A percentile compares a stretch with the other conserved stretches of the same genome.
Evolutionary conservation across 75 land plant species (phyloP).

Genomic region (Cunninghamia lanceolata): DNA sequence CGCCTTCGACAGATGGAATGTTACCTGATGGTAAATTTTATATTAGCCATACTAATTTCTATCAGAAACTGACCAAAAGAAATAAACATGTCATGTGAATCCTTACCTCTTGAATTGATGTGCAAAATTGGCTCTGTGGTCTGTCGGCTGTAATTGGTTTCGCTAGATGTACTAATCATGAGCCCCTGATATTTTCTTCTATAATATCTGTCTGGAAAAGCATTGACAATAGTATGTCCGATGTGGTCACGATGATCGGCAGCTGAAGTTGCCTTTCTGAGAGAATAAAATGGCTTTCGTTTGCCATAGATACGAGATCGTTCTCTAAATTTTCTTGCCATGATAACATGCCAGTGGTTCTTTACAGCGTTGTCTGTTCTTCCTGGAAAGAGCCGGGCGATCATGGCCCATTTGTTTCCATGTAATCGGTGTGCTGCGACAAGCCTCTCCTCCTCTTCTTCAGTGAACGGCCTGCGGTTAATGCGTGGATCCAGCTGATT

Average conservation of each 20-base stretch:
- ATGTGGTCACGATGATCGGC: too few species aligned
- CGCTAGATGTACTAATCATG: not conserved
- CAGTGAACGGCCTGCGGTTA: slow-evolving; percentile 59
- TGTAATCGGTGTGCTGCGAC: slow-evolving; percentile 57
- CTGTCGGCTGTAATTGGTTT: not conserved
- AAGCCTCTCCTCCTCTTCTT: slow-evolving; percentile 63
- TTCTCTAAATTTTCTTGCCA: slow-evolving; percentile 58
- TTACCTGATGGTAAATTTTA: not conserved
- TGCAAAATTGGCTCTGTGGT: not conserved
- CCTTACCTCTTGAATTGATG: not conserved
- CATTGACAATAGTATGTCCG: not conserved
- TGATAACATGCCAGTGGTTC: slow-evolving; percentile 78
- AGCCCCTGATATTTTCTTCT: slow-evolving; percentile 29
- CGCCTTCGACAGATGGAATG: not conserved
- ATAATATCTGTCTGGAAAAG: not conserved
- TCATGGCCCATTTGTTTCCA: slow-evolving; percentile 80
- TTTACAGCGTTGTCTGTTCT: slow-evolving; percentile 77
- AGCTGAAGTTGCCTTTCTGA: not conserved
- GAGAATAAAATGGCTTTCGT: not conserved
- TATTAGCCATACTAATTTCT: not conserved
- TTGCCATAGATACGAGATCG: slow-evolving; percentile 28
- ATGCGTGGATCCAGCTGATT: slow-evolving; percentile 73
- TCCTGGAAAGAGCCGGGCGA: slow-evolving; percentile 67
- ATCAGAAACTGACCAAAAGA: not conserved
- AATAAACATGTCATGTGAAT: not conserved